Evolutionary conservation across 1,284 basidiomycete species (phyloP), one percentile per base, ranked within the genome.

Genomic region (Microbotryomycetes sp.): DNA sequence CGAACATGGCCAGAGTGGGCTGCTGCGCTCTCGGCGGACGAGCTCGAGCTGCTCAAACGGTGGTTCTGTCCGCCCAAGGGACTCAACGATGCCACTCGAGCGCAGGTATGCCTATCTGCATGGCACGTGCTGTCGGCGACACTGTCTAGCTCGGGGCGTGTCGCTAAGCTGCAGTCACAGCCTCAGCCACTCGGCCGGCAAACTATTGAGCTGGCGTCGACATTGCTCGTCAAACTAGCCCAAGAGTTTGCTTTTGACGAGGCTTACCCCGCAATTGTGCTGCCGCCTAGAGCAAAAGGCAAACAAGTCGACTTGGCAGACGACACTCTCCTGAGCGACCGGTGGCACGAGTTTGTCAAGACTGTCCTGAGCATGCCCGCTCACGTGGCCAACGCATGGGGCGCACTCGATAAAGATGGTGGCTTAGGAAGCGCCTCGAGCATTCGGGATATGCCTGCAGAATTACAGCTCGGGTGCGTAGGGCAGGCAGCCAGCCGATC

Each of bases 281-380:
- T 21, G 11, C 24, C 63, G 74, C 11, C 30, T 55, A 21, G 28
- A 24, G 29, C 21, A 46, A 45, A 49, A 7, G 56, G 56, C 28
- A 49, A 54, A 4, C 50, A 47, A 2, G 50, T 51, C 62, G 73
- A 54, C 66, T 68, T 54, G 76, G 76, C 63, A 72, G 74, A 56
- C 71, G 73, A 35, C 64, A 81, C 41, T 66, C 75, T 57, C 7
- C 41, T 56, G 5, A 41, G 26, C 7, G 46, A 53, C 16, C 18
- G 48, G 23, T 91, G 88, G 88, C 85, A 86, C 65, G 83, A 86
- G 65, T 82, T 79, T 66, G 80, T 89, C 23, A 80, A 80, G n/a
- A 79, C 81, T 64, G 60, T 84, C 11, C 75, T 82, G 49, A 78
- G 81, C 11, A 75, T 89, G 4, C 86, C 88, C 28, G 75, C 76